Percentiles rank a stretch among this genome's conserved stretches.
These are phyloP conservation scores for Litchi chinensis DNA, from an alignment of 345 rosid species.

Conservation along the genomic window DNA sequence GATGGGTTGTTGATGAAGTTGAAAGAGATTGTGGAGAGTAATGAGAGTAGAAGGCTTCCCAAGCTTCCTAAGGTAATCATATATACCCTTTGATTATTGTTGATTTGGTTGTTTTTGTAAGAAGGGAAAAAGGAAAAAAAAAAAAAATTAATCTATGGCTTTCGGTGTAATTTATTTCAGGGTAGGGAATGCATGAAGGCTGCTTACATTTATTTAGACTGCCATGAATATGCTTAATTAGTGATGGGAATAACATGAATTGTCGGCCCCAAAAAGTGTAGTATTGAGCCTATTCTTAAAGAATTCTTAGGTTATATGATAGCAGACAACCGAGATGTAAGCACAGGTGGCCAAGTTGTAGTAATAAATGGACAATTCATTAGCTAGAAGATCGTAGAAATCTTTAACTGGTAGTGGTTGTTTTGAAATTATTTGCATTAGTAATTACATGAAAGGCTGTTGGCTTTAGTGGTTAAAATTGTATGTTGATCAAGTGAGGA, in stretches of 20 bases:
- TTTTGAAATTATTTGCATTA: neutral
- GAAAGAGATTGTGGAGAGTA: conserved; percentile 82
- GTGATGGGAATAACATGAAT: neutral
- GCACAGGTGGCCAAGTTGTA: neutral
- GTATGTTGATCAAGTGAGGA: neutral
- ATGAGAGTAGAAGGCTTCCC: conserved; percentile 89
- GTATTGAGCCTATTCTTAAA: neutral
- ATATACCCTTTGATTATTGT: neutral
- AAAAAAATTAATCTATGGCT: too few species aligned
- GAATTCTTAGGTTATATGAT: neutral
- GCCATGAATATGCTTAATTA: neutral
- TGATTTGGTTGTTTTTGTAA: neutral
- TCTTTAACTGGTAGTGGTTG: neutral
- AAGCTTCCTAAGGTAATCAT: conserved; percentile 81
- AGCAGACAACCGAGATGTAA: neutral
- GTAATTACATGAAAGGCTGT: neutral
- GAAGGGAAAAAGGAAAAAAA: neutral
- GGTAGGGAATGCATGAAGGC: neutral
- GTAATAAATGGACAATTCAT: neutral
- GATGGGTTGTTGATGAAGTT: conserved; percentile 53
- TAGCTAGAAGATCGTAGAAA: neutral
- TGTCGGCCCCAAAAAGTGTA: neutral
- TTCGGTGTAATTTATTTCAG: neutral
- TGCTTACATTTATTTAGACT: neutral
- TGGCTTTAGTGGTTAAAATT: neutral